phyloP scores from a whole-genome alignment of 768 basidiomycete genomes.

The Suillus clintonianus region DNA sequence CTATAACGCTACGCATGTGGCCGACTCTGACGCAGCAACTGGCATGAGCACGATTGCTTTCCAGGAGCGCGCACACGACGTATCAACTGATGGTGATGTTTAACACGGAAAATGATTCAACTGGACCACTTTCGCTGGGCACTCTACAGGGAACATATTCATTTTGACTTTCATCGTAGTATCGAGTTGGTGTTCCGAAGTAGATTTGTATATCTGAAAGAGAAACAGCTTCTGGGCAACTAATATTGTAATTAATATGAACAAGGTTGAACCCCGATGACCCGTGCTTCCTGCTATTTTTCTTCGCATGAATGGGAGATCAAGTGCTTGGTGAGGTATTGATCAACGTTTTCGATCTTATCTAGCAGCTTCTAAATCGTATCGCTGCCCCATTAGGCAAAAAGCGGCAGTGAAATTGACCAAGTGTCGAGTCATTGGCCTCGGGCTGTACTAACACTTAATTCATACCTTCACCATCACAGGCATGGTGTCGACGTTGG shows the following conservation, averaged over 20 bases:
- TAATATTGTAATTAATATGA: too few species aligned
- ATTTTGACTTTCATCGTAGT: neutral
- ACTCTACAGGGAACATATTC: neutral
- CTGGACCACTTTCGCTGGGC: neutral
- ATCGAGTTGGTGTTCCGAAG: neutral
- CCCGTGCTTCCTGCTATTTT: neutral
- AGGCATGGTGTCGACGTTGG: constrained; percentile 32
- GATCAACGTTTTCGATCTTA: neutral
- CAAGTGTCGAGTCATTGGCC: neutral
- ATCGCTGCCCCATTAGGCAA: constrained; percentile 7
- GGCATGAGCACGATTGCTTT: neutral
- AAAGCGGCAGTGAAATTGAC: neutral
- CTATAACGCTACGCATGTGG: neutral
- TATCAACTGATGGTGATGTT: neutral
- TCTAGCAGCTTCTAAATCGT: neutral
- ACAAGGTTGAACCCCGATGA: neutral
- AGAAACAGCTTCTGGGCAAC: neutral
- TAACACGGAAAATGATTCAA: neutral
- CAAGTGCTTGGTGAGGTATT: neutral
- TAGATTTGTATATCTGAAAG: neutral
- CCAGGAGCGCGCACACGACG: neutral
- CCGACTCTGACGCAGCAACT: neutral
- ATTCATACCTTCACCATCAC: neutral
- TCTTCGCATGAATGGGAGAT: neutral
- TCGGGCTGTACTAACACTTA: neutral